A percentile compares a stretch with the other conserved stretches of the same genome.
These are phyloP conservation scores for Dactylella cylindrospora DNA, from an alignment of 2,329 filamentous ascomycete species.

Conservation along the genomic window DNA sequence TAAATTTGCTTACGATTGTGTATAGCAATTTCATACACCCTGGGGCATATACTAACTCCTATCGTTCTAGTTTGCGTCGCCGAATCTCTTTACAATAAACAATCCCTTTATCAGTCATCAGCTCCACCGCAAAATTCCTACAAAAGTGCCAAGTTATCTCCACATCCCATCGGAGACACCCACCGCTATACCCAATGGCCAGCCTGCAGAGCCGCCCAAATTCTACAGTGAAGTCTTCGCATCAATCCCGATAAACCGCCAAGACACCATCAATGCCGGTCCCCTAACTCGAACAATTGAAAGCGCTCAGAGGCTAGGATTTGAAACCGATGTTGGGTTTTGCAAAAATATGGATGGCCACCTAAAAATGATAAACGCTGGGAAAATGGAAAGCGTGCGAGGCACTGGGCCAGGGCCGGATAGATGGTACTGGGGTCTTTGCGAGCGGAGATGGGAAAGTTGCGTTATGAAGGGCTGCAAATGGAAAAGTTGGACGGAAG, in stretches of 20 bases:
- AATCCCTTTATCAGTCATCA: neutral
- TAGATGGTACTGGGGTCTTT: constrained; percentile 19
- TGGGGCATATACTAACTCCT: too few species aligned
- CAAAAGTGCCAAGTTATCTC: constrained; percentile 16
- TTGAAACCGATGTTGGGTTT: constrained; percentile 27
- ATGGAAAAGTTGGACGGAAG: constrained; percentile 29
- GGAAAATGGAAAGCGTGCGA: neutral
- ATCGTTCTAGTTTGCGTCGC: constrained; percentile 27
- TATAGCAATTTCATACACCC: too few species aligned
- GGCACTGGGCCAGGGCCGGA: too few species aligned
- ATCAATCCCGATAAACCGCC: neutral
- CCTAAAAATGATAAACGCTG: neutral
- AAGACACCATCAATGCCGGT: neutral
- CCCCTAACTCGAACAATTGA: neutral
- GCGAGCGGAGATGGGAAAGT: constrained; percentile 30
- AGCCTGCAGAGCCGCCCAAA: too few species aligned
- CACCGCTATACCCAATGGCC: constrained; percentile 6
- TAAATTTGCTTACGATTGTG: too few species aligned
- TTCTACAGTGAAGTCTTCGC: constrained; percentile 18
- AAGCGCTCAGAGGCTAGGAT: constrained; percentile 13
- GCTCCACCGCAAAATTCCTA: constrained; percentile 15
- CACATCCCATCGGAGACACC: constrained; percentile 10
- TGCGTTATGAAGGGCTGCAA: constrained; percentile 15
- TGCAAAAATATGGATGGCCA: constrained; percentile 29
- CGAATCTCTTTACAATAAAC: constrained; percentile 6